A percentile compares a stretch with the other conserved stretches of the same genome.
Evolutionary conservation across 805 yeast genomes (phyloP).

Genomic region (Wickerhamiella domercqiae): DNA sequence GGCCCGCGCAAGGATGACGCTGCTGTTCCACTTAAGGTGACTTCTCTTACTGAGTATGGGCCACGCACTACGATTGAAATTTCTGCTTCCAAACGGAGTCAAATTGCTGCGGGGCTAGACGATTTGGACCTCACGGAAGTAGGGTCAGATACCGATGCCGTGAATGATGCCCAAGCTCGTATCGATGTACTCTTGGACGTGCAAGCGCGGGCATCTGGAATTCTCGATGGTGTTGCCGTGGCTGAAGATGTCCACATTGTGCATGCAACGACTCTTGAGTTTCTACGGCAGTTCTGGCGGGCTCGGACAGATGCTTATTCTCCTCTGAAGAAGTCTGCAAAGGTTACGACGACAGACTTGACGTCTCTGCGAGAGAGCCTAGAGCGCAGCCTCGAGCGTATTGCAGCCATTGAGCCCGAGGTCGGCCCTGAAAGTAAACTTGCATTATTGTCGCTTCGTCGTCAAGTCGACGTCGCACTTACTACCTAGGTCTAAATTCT

Average conservation of each 20-base stretch:
- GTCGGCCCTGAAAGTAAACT: neutral
- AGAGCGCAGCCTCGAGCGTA: slow-evolving; percentile 10
- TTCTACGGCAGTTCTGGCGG: slow-evolving; percentile 58
- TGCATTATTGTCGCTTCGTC: slow-evolving; percentile 5
- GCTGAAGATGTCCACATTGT: slow-evolving; percentile 41
- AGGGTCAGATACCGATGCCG: slow-evolving; percentile 11
- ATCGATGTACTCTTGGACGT: slow-evolving; percentile 4
- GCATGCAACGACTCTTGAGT: slow-evolving; percentile 62
- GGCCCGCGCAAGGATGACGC: slow-evolving; percentile 27
- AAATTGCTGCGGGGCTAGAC: neutral
- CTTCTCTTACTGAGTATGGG: neutral
- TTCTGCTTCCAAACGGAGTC: too few relatives aligned
- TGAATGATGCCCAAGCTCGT: slow-evolving; percentile 6
- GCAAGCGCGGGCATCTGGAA: neutral
- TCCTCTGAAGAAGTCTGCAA: too few relatives aligned
- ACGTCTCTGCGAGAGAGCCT: slow-evolving; percentile 12
- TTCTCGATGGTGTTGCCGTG: slow-evolving; percentile 15
- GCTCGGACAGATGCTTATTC: slow-evolving; percentile 3
- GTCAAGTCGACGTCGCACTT: neutral
- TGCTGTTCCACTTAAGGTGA: slow-evolving; percentile 54
- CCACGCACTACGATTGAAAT: neutral
- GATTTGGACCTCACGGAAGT: slow-evolving; percentile 69
- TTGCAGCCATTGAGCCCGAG: slow-evolving; percentile 4
- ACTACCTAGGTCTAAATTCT: too few relatives aligned
- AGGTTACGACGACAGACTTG: too few relatives aligned